These are phyloP conservation scores for Trichoderma oligosporum DNA, from an alignment of 2,329 filamentous ascomycete species.

Conservation along the genomic window DNA sequence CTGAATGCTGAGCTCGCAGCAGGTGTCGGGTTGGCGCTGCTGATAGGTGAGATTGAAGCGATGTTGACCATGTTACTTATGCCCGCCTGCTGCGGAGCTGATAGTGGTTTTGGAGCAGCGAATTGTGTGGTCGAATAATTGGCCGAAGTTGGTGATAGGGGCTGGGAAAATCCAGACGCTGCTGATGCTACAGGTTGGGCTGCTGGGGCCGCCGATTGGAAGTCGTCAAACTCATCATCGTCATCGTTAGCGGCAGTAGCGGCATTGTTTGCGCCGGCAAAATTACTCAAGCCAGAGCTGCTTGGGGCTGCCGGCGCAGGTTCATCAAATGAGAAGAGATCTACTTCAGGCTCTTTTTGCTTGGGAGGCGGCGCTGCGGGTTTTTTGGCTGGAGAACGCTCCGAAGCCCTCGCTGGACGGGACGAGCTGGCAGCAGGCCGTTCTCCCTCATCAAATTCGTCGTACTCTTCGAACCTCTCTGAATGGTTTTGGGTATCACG, in stretches of 20 bases:
- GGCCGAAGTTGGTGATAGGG: constrained; percentile 47
- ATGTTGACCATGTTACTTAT: constrained; percentile 76
- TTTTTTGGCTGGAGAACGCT: constrained; percentile 37
- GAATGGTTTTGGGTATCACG: constrained; percentile 57
- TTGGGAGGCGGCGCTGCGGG: constrained; percentile 62
- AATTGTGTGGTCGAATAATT: constrained; percentile 62
- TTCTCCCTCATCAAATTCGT: constrained; percentile 83
- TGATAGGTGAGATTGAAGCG: constrained; percentile 73
- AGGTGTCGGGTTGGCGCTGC: constrained; percentile 52
- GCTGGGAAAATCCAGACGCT: constrained; percentile 33
- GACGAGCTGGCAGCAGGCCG: constrained; percentile 45
- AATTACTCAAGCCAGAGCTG: constrained; percentile 44
- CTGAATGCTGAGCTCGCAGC: constrained; percentile 61
- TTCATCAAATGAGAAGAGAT: constrained; percentile 91
- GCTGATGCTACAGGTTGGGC: constrained; percentile 44
- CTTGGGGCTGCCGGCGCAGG: constrained; percentile 47
- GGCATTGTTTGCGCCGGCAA: constrained; percentile 32
- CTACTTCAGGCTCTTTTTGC: constrained; percentile 82
- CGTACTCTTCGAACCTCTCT: constrained; percentile 92
- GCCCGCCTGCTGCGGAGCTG: constrained; percentile 75
- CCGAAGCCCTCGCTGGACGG: constrained; percentile 38
- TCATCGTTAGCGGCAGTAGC: constrained; percentile 43
- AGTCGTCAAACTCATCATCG: constrained; percentile 96
- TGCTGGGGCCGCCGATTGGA: constrained; percentile 77
- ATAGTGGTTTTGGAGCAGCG: constrained; percentile 78